Base-by-base conservation (phyloP, 805 yeast species). In the Blastobotrys robertii region DNA sequence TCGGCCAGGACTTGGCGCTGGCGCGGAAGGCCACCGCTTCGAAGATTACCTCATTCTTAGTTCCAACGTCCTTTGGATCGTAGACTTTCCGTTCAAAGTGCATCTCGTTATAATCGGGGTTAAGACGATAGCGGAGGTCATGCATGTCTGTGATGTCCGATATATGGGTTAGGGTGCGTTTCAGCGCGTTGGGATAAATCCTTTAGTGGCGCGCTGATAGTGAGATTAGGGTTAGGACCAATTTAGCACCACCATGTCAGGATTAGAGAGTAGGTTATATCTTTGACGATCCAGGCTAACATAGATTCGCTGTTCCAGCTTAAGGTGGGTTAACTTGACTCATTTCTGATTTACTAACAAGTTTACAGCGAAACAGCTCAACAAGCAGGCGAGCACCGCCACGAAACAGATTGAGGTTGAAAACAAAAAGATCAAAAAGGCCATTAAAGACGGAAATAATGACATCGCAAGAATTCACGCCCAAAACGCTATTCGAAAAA, bases 401-500 rank as follows among this genome's bases (percentile, higher is more conserved):
- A 84, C 87, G 1, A 88, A 87, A 58, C 98, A 92, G 58, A 95
- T 86, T 57, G 76, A 77, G 31, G 73, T 76, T 33, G 97, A 92
- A 64, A 85, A 85, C 63, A 81, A 81, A 53, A 86, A 84, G 58
- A 80, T 87, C 47, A 90, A 90, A 63, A 90, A 56, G 70, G 95
- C 95, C 1, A 69, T 86, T 67, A 69, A 70, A 39, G 86, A 81
- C 52, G 95, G 95, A 12, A 81, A 82, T 59, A 82, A 80, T 53
- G 98, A 92, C 58, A 87, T 92, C 47, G 97, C 97, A 0, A 82
- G 79, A 58, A 73, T 92, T 37, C 90, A 92, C 56, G 98, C 98
- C 0, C 94, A 88, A 51, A 92, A 88, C 63, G 96, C 97, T 32
- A 86, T 94, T 36, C 74, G 99, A 40, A 92, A 92, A 62, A 73